phyloP scores from a whole-genome alignment of 306 rosid species.

The Begonia masoniana region DNA sequence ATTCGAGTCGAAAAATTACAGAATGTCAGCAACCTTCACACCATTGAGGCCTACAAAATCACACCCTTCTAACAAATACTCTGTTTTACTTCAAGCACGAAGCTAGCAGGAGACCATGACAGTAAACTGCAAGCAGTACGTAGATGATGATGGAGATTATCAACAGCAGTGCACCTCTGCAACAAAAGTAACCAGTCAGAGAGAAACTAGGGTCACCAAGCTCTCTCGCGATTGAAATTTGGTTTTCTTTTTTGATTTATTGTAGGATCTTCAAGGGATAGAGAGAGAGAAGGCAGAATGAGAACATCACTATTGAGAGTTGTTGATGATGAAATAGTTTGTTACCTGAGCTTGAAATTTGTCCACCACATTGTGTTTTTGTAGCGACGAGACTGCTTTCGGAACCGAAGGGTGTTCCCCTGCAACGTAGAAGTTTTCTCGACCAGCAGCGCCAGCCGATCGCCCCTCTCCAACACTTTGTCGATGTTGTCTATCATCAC shows the following conservation, averaged over 20 bases:
- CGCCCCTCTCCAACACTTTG: constrained; percentile 66
- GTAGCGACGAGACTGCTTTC: constrained; percentile 68
- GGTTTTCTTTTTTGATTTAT: too few species aligned
- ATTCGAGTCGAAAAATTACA: too few species aligned
- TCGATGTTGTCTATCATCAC: constrained; percentile 72
- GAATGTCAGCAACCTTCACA: too few species aligned
- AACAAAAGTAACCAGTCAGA: not conserved
- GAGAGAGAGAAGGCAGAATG: too few species aligned
- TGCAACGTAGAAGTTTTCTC: constrained; percentile 58
- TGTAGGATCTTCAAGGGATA: too few species aligned
- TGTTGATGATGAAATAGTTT: too few species aligned
- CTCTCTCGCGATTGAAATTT: too few species aligned
- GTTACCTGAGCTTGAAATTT: constrained; percentile 58
- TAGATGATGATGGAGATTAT: constrained; percentile 11
- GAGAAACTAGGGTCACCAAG: too few species aligned
- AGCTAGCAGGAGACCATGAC: constrained; percentile 25
- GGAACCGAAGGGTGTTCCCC: constrained; percentile 61
- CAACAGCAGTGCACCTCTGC: constrained; percentile 14
- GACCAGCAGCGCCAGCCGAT: constrained; percentile 59
- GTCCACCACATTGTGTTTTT: constrained; percentile 63
- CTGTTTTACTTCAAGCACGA: constrained; percentile 26
- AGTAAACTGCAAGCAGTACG: constrained; percentile 7
- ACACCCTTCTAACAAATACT: too few species aligned
- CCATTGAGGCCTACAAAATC: too few species aligned
- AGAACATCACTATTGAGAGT: too few species aligned